These are phyloP conservation scores for Puya raimondii DNA, from an alignment of 176 grass and related monocot species.

Conservation along the genomic window DNA sequence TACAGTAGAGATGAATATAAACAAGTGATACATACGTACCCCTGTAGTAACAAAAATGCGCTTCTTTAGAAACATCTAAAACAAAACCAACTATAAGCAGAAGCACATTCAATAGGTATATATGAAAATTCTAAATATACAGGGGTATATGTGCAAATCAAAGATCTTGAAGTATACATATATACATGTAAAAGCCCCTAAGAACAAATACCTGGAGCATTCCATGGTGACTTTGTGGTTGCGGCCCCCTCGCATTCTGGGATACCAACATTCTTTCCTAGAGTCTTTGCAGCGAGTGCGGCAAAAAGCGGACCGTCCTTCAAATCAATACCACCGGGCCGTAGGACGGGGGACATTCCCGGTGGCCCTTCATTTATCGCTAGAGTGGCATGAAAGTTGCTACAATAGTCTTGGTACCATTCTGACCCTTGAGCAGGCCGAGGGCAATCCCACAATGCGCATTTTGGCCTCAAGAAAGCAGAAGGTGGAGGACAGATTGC, in stretches of 20 bases:
- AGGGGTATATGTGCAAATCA: neutral
- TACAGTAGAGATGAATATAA: too few relatives aligned
- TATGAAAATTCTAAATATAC: too few relatives aligned
- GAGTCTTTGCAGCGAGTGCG: conserved; percentile 14
- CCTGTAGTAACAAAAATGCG: too few relatives aligned
- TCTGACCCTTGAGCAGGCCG: conserved; percentile 17
- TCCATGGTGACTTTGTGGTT: conserved; percentile 20
- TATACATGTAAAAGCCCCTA: neutral
- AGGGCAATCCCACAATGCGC: conserved; percentile 25
- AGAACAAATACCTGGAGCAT: conserved; percentile 8
- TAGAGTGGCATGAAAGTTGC: conserved; percentile 21
- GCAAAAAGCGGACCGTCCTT: conserved; percentile 21
- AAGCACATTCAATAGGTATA: too few relatives aligned
- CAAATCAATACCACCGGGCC: conserved; percentile 21
- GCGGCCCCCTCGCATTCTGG: conserved; percentile 22
- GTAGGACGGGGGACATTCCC: conserved; percentile 20
- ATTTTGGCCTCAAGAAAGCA: conserved; percentile 23
- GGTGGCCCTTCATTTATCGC: conserved; percentile 21
- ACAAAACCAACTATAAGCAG: too few relatives aligned
- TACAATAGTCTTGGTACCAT: conserved; percentile 25
- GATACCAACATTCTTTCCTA: conserved; percentile 20
- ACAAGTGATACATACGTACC: too few relatives aligned
- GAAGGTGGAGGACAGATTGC: conserved; percentile 18
- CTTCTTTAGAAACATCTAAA: too few relatives aligned
- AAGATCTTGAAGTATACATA: neutral